Evolutionary conservation across 1,284 basidiomycete genomes (phyloP).

Genomic region (Heterobasidion occidentale): DNA sequence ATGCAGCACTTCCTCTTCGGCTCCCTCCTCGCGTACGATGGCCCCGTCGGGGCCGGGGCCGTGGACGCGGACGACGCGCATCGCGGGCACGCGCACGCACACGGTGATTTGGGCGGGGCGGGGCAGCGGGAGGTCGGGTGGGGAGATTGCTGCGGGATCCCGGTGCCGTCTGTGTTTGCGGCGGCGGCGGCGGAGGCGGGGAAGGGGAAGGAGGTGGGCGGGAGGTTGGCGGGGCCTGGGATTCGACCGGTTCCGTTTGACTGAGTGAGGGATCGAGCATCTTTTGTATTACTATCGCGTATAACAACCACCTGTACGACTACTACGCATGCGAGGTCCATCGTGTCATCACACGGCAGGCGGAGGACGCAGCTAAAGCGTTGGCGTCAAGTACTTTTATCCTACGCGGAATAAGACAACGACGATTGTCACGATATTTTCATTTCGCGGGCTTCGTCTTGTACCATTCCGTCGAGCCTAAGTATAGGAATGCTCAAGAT

Average conservation of each 20-base stretch:
- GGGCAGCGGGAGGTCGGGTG: constrained; percentile 54
- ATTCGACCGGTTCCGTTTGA: constrained; percentile 84
- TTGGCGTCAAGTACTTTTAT: too few relatives aligned
- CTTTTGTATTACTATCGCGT: too few relatives aligned
- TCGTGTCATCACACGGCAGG: too few relatives aligned
- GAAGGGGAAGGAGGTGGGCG: constrained; percentile 27
- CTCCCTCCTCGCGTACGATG: constrained; percentile 70
- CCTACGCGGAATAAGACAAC: too few relatives aligned
- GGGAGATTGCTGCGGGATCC: constrained; percentile 95
- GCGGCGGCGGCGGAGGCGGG: constrained; percentile 51
- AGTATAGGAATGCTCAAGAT: too few relatives aligned
- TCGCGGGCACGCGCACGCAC: constrained; percentile 37
- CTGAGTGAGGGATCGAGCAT: too few relatives aligned
- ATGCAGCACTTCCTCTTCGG: constrained; percentile 97
- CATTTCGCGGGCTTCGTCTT: too few relatives aligned
- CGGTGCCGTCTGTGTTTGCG: constrained; percentile 78
- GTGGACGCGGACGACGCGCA: constrained; percentile 30
- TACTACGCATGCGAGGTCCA: too few relatives aligned
- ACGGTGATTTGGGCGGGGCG: constrained; percentile 40
- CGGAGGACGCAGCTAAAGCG: too few relatives aligned
- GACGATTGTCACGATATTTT: too few relatives aligned
- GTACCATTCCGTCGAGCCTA: too few relatives aligned
- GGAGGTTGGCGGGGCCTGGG: constrained; percentile 44
- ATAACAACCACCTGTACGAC: too few relatives aligned
- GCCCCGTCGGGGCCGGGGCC: constrained; percentile 24